phyloP scores from a whole-genome alignment of 2,329 filamentous ascomycete genomes.

The Tolypocladium paradoxum region DNA sequence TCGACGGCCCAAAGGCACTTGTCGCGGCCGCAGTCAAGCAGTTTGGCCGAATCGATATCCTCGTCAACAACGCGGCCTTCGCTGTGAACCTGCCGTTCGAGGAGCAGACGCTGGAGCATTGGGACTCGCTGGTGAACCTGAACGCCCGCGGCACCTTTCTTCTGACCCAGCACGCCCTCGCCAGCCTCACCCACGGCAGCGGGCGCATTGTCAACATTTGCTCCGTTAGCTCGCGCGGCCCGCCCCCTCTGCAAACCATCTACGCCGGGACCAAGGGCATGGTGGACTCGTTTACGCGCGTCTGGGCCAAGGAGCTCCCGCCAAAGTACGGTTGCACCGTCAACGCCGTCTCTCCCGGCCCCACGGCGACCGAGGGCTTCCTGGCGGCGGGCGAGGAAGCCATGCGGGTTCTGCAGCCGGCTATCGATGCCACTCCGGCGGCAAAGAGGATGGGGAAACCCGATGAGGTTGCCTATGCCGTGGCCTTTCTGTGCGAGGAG shows the following conservation, averaged over 20 bases:
- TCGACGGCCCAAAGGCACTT: background rate
- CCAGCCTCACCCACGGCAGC: background rate
- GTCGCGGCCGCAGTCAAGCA: background rate
- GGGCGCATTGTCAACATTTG: background rate
- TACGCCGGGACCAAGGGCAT: background rate
- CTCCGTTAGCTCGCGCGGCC: background rate
- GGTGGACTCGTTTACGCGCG: background rate
- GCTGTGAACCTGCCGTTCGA: background rate
- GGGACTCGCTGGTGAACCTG: background rate
- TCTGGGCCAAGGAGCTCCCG: background rate
- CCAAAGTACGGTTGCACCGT: background rate
- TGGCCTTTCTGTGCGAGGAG: background rate
- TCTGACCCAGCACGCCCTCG: background rate
- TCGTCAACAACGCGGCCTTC: background rate
- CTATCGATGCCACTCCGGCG: background rate
- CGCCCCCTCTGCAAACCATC: background rate
- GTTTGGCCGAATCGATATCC: background rate
- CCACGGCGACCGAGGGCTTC: background rate
- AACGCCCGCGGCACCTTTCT: background rate
- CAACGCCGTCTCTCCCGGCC: background rate
- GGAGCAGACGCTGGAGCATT: background rate
- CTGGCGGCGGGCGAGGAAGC: background rate
- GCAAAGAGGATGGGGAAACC: background rate
- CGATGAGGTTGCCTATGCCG: background rate
- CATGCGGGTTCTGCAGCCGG: background rate